Evolutionary conservation across 768 basidiomycete genomes (phyloP).

Genomic region (Suillus brevipes): DNA sequence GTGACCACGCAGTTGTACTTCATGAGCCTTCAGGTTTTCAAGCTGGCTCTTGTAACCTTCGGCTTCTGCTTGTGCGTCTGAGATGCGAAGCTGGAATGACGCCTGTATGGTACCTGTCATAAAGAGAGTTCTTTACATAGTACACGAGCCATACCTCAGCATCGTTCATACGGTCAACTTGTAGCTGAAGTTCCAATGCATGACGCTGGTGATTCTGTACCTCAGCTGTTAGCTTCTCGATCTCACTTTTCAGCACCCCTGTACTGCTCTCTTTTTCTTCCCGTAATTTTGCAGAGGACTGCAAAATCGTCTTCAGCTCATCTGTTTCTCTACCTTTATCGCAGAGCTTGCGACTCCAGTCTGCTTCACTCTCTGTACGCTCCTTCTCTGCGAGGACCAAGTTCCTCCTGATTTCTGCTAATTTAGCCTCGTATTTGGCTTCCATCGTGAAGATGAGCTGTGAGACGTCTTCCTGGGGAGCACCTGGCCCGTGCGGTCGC

Average conservation of each 20-base stretch:
- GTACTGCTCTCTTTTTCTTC: conserved; percentile 59
- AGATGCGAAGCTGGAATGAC: conserved; percentile 43
- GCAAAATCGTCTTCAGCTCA: conserved; percentile 59
- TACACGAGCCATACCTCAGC: conserved; percentile 54
- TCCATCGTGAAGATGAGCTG: conserved; percentile 74
- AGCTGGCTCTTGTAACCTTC: conserved; percentile 61
- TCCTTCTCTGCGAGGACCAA: conserved; percentile 74
- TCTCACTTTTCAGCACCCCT: conserved; percentile 51
- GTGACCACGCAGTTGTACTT: conserved; percentile 65
- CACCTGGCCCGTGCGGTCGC: conserved; percentile 42
- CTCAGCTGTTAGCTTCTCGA: conserved; percentile 52
- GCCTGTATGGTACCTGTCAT: conserved; percentile 38
- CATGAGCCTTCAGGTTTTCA: conserved; percentile 71
- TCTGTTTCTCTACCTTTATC: conserved; percentile 81
- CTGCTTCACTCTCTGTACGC: conserved; percentile 81
- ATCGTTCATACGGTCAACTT: conserved; percentile 51
- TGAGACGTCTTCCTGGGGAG: conserved; percentile 64
- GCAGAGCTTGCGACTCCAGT: conserved; percentile 83
- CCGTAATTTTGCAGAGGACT: conserved; percentile 54
- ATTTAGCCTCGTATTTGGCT: conserved; percentile 71
- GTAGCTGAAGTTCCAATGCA: conserved; percentile 53
- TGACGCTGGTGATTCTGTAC: conserved; percentile 49
- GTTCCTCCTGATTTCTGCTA: conserved; percentile 69
- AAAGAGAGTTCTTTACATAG: neutral
- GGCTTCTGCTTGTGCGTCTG: conserved; percentile 51